Evolutionary conservation across 2,329 filamentous ascomycete genomes (phyloP), one percentile per base, ranked within the genome.

Genomic region (Akanthomyces uredinophilus): DNA sequence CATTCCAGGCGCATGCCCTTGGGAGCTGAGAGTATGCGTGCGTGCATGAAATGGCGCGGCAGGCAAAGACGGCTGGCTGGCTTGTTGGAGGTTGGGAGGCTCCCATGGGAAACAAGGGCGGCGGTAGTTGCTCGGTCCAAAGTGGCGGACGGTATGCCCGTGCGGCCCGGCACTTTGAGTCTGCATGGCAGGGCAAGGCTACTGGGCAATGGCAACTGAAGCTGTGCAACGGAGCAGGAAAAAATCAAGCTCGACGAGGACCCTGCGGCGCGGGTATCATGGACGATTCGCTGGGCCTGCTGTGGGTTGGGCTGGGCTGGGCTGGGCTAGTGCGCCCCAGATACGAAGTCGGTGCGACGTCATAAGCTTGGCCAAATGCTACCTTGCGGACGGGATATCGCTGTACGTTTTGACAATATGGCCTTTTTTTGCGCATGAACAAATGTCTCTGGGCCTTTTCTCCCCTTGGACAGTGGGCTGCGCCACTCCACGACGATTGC

Each of bases 301-400:
- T 5, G 32, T 8, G 41, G n/a, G n/a, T n/a, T 49, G 44, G 32
- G 52, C 29, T 55, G 44, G 46, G 51, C 35, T 49, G 44, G 32
- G 52, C 29, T 55, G 44, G 46, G 51, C 35, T 41, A 54, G 37
- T 41, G 51, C 51, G 22, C 14, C 35, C 22, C 16, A 60, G 65
- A 67, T 67, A 67, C 67, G 67, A 68, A 63, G 57, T 55, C 44
- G 41, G 64, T 68, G 61, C 65, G 64, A 68, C 67, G 64, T 66
- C 67, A 68, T 67, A 41, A 29, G 10, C 46, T 51, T 54, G 52
- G 44, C 52, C 53, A 47, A 53, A 52, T 52, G 47, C 47, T 35
- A 52, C 47, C 41, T 24, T 50, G 32, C 55, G 32, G n/a, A 27
- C 54, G 24, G 18, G 44, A 29, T 35, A 46, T 39, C 14, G 37